Percentiles rank a stretch among this genome's conserved stretches.
Conservation (phyloP, 2,329 filamentous ascomycete genomes). For the Phyllosticta citrichinensis region DNA sequence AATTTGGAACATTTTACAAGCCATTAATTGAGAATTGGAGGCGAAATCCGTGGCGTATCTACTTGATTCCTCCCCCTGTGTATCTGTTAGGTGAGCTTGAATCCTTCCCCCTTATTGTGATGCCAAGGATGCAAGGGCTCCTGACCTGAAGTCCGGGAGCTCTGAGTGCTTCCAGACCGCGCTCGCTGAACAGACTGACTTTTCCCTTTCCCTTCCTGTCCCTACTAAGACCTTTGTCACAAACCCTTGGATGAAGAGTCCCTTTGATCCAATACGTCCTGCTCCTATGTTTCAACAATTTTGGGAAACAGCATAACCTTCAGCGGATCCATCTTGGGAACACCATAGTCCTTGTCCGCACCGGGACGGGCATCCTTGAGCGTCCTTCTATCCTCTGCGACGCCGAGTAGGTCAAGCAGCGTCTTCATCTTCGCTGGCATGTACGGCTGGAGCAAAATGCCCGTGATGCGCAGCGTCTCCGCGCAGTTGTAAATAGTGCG, state of each 20-base stretch:
- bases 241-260: not conserved
- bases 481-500: slow-evolving; percentile 58
- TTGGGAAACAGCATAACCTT: slow-evolving; percentile 42
- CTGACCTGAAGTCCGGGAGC: no score
- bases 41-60: no score
- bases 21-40: no score
- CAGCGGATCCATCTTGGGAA: slow-evolving; percentile 30
- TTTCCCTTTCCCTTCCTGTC: no score
- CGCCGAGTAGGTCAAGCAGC: slow-evolving; percentile 69
- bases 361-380: slow-evolving; percentile 53
- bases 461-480: slow-evolving; percentile 68
- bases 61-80: no score
- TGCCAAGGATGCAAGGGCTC: no score
- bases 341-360: slow-evolving; percentile 62
- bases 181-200: no score
- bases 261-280: not conserved
- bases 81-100: no score
- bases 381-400: slow-evolving; percentile 51
- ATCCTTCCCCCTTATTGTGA: no score
- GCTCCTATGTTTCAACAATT: not conserved
- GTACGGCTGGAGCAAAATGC: slow-evolving; percentile 81
- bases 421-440: slow-evolving; percentile 69
- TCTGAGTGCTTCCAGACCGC: no score
- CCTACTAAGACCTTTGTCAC: no score
- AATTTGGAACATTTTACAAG: no score